phyloP scores from a whole-genome alignment of 192 early-diverging fungal genomes.

The Entomortierella parvispora region DNA sequence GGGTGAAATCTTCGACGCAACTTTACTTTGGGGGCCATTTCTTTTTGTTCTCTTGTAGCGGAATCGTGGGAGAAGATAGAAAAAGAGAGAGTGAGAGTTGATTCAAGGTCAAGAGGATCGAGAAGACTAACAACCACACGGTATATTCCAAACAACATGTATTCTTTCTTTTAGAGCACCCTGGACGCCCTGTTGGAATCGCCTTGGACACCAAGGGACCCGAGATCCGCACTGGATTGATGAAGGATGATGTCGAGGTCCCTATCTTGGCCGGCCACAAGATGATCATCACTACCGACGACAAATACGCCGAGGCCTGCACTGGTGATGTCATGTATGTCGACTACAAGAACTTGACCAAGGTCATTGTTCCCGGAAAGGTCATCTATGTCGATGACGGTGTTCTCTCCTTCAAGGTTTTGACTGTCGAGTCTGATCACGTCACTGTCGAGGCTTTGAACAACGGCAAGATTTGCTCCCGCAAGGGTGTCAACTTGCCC shows the following conservation, averaged over 20 bases:
- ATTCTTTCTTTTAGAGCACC: slow-evolving; percentile 51
- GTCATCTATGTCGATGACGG: slow-evolving; percentile 95
- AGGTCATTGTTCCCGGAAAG: slow-evolving; percentile 79
- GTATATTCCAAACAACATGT: neutral
- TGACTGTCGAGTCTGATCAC: slow-evolving; percentile 67
- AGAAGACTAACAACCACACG: too few species aligned
- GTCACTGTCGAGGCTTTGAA: slow-evolving; percentile 83
- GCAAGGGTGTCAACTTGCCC: slow-evolving; percentile 97
- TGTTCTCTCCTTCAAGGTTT: slow-evolving; percentile 92
- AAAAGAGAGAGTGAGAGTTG: too few species aligned
- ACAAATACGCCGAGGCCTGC: slow-evolving; percentile 68
- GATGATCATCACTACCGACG: slow-evolving; percentile 80
- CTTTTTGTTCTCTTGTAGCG: too few species aligned
- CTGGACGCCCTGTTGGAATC: slow-evolving; percentile 68
- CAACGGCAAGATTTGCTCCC: slow-evolving; percentile 88
- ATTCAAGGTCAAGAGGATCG: too few species aligned
- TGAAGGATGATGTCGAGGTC: slow-evolving; percentile 77
- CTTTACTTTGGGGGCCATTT: neutral
- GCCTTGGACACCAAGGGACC: slow-evolving; percentile 91
- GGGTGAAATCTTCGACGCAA: neutral
- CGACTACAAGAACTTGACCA: slow-evolving; percentile 83
- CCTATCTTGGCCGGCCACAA: slow-evolving; percentile 81
- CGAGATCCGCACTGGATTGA: slow-evolving; percentile 88
- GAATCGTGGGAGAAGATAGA: too few species aligned
- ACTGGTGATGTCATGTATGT: slow-evolving; percentile 76